Evolutionary conservation across 768 basidiomycete species (phyloP).

Genomic region (Tubosaeta sp.): DNA sequence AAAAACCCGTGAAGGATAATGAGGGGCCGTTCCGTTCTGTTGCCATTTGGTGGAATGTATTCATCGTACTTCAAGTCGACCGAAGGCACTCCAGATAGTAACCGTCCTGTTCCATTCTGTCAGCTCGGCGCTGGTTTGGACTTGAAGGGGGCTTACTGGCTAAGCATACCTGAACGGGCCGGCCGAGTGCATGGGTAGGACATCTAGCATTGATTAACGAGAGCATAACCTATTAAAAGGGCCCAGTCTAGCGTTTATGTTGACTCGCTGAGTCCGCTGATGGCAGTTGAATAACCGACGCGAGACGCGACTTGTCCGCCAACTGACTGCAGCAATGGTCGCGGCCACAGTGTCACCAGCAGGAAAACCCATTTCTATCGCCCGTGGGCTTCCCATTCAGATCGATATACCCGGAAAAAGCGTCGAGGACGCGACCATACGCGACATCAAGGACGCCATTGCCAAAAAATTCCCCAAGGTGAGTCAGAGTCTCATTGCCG

Average conservation of each 20-base stretch:
- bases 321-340: conserved; percentile 36
- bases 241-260: neutral
- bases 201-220: conserved; percentile 2
- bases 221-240: conserved; percentile 9
- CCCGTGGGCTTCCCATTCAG: conserved; percentile 47
- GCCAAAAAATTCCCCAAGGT: conserved; percentile 52
- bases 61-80: conserved; percentile 32
- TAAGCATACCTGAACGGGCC: neutral
- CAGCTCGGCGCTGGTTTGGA: neutral
- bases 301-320: neutral
- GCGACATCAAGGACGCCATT: conserved; percentile 66
- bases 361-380: conserved; percentile 43
- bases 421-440: conserved; percentile 50
- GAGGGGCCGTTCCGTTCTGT: conserved; percentile 39
- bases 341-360: conserved; percentile 51
- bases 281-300: neutral
- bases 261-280: too few species aligned
- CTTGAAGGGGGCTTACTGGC: conserved; percentile 1
- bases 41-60: conserved; percentile 25
- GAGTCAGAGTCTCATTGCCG: neutral
- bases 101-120: conserved; percentile 18
- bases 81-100: conserved; percentile 14
- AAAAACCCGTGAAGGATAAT: conserved; percentile 64
- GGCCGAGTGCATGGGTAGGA: neutral
- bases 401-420: conserved; percentile 46